Percentiles rank a stretch among this genome's conserved stretches.
Conservation (phyloP, 192 early-diverging fungal genomes). For the Glomus cerebriforme region DNA sequence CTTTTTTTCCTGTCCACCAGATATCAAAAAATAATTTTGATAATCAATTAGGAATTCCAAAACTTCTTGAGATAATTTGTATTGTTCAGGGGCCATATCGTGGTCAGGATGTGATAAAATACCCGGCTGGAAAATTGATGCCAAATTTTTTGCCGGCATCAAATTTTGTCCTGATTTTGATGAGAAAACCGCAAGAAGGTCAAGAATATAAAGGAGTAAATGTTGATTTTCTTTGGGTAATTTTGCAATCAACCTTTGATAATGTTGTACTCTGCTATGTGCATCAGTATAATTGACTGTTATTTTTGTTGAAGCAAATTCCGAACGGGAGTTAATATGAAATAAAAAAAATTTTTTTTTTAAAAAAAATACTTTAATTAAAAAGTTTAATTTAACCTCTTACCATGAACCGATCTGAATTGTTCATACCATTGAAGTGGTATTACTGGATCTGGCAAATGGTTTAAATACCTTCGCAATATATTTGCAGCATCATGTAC, state of each 20-base stretch:
- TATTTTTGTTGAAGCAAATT: not conserved
- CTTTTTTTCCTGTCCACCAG: not conserved
- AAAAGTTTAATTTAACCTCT: slow-evolving; percentile 28
- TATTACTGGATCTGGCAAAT: slow-evolving; percentile 75
- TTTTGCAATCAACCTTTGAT: slow-evolving; percentile 58
- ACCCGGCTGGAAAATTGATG: slow-evolving; percentile 76
- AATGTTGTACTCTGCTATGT: slow-evolving; percentile 47
- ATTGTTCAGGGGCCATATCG: slow-evolving; percentile 69
- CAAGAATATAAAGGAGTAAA: slow-evolving; percentile 70
- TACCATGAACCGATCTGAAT: slow-evolving; percentile 68
- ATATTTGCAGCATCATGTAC: slow-evolving; percentile 81
- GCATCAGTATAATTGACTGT: slow-evolving; percentile 42
- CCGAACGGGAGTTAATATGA: not conserved
- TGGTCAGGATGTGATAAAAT: slow-evolving; percentile 74
- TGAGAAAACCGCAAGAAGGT: slow-evolving; percentile 61
- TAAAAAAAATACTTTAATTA: not conserved
- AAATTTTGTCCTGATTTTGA: slow-evolving; percentile 54
- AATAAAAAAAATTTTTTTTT: not conserved
- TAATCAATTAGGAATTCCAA: slow-evolving; percentile 75
- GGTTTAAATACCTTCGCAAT: slow-evolving; percentile 69
- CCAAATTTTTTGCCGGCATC: slow-evolving; percentile 76
- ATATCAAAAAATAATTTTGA: slow-evolving; percentile 51
- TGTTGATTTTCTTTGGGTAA: slow-evolving; percentile 62
- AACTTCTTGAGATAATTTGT: slow-evolving; percentile 73
- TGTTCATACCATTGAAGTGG: slow-evolving; percentile 62